A percentile compares a stretch with the other conserved stretches of the same genome.
Evolutionary conservation across 306 rosid species (phyloP).

Genomic region (Cucurbita pepo): DNA sequence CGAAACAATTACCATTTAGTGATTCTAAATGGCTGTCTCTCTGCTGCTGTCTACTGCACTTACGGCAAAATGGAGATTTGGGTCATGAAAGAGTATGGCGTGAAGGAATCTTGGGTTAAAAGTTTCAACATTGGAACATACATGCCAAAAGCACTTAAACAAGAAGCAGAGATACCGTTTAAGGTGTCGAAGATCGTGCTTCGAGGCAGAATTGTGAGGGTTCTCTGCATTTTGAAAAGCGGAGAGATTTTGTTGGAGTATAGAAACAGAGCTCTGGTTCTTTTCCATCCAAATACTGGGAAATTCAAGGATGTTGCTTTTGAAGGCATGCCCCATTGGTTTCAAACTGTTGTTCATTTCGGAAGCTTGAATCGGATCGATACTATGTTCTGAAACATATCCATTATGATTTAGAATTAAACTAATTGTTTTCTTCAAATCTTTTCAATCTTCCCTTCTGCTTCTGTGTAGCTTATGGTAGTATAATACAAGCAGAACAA

Average conservation of each 20-base stretch:
- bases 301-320: conserved; percentile 16
- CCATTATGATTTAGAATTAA: not conserved
- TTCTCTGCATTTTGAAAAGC: conserved; percentile 15
- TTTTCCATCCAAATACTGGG: conserved; percentile 14
- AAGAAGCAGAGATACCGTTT: conserved; percentile 7
- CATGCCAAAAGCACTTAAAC: conserved; percentile 14
- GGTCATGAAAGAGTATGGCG: conserved; percentile 31
- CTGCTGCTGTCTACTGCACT: conserved; percentile 14
- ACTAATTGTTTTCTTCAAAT: not conserved
- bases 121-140: conserved; percentile 11
- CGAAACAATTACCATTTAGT: conserved; percentile 17
- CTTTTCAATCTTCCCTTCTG: not conserved
- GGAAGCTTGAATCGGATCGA: conserved; percentile 19
- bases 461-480: not conserved
- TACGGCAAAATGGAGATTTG: conserved; percentile 26
- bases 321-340: conserved; percentile 30
- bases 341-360: conserved; percentile 29
- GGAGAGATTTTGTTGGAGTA: conserved; percentile 29
- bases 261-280: conserved; percentile 21
- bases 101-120: conserved; percentile 22
- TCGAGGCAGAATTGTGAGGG: conserved; percentile 10
- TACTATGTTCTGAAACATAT: not conserved
- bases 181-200: conserved; percentile 2
- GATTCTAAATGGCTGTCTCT: conserved; percentile 21
- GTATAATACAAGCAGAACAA: not conserved